Evolutionary conservation across 2,329 filamentous ascomycete species (phyloP).

Genomic region (Hymenotorrendiella dingleyae): DNA sequence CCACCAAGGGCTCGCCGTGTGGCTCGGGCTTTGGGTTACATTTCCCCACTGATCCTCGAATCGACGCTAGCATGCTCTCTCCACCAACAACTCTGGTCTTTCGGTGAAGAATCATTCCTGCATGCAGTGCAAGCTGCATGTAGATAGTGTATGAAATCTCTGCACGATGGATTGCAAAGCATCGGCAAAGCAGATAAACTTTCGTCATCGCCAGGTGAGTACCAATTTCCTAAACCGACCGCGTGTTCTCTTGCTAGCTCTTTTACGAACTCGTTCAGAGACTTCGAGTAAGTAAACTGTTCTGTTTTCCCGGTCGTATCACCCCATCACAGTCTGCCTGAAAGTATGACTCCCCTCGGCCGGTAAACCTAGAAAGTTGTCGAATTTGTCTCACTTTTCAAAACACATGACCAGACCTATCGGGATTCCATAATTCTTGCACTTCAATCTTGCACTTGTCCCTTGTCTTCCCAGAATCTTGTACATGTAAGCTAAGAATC

Average conservation of each 20-base stretch:
- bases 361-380: neutral
- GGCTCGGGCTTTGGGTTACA: neutral
- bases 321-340: neutral
- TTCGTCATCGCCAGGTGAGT: neutral
- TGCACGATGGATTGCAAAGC: neutral
- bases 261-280: neutral
- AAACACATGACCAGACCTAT: slow-evolving; percentile 4
- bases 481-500: neutral
- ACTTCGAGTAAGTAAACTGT: neutral
- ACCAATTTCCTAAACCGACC: neutral
- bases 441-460: too few relatives aligned
- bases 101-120: too few relatives aligned
- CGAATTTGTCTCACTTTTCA: neutral
- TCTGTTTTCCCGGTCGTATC: neutral
- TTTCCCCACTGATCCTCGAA: too few relatives aligned
- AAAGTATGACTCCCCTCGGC: neutral
- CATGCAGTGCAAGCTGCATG: too few relatives aligned
- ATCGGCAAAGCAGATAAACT: neutral
- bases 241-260: neutral
- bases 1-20: neutral
- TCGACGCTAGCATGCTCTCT: too few relatives aligned
- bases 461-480: neutral
- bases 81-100: too few relatives aligned
- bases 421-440: too few relatives aligned
- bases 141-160: neutral